phyloP scores from a whole-genome alignment of 163 green algal genomes.

The Trebouxia gelatinosa region DNA sequence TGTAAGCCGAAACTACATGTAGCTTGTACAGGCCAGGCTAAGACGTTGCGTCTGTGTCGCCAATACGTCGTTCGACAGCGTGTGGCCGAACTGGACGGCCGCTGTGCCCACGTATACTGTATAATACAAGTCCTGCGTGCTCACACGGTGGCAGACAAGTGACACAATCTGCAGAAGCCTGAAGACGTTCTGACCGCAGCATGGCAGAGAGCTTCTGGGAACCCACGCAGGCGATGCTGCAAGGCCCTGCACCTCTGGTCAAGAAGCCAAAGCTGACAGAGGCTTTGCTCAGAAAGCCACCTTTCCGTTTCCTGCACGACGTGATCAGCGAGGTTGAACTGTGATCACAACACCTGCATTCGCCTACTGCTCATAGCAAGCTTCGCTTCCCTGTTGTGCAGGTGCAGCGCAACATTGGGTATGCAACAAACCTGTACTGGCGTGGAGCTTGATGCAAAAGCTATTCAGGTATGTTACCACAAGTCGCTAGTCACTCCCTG shows the following conservation, averaged over 20 bases:
- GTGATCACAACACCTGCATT: neutral
- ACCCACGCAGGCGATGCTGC: slow-evolving; percentile 42
- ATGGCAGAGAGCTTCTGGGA: slow-evolving; percentile 40
- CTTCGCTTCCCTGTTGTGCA: slow-evolving; percentile 30
- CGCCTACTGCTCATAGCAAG: neutral
- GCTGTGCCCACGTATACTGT: too few species aligned
- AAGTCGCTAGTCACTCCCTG: neutral
- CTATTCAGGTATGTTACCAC: slow-evolving; percentile 3
- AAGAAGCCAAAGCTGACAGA: slow-evolving; percentile 70
- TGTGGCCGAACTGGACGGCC: too few species aligned
- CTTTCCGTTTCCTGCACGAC: slow-evolving; percentile 86
- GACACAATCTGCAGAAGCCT: too few species aligned
- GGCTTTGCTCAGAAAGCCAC: slow-evolving; percentile 74
- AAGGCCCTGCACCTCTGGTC: slow-evolving; percentile 44
- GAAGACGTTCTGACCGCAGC: too few species aligned
- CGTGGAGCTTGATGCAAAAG: slow-evolving; percentile 63
- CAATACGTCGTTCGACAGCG: too few species aligned
- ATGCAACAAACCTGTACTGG: slow-evolving; percentile 71
- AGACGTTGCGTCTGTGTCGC: too few species aligned
- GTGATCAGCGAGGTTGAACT: slow-evolving; percentile 67
- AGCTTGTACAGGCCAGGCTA: too few species aligned
- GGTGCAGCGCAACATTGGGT: slow-evolving; percentile 70
- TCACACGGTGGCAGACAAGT: too few species aligned
- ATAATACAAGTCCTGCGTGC: too few species aligned
- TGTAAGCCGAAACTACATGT: too few species aligned